These are phyloP conservation scores for Cephalotrichum gorgonifer DNA, from an alignment of 2,329 filamentous ascomycete genomes.

Conservation along the genomic window DNA sequence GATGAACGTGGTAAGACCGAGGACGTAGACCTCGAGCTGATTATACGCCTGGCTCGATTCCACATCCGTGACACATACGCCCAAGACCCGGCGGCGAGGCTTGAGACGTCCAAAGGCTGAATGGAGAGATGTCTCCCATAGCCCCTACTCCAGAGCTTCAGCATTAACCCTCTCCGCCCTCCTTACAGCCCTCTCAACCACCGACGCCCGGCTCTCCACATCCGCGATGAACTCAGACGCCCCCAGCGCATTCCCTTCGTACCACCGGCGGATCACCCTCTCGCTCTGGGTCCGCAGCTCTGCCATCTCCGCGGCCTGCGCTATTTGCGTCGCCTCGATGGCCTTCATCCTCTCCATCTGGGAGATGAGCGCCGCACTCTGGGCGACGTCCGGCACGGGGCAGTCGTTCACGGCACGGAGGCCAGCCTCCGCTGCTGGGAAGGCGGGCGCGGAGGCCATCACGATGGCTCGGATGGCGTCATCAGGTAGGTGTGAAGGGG, in stretches of 20 bases:
- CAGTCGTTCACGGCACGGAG: constrained; percentile 47
- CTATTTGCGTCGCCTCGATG: constrained; percentile 47
- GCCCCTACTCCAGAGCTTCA: constrained; percentile 32
- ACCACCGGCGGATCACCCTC: constrained; percentile 56
- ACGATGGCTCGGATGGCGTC: constrained; percentile 44
- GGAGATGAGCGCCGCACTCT: constrained; percentile 44
- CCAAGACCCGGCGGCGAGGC: no score
- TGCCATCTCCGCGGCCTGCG: constrained; percentile 52
- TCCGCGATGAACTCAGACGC: constrained; percentile 61
- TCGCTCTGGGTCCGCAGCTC: constrained; percentile 56
- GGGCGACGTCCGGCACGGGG: constrained; percentile 43
- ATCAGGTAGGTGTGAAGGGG: constrained; percentile 39
- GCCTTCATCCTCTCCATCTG: constrained; percentile 53
- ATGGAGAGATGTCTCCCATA: constrained; percentile 9
- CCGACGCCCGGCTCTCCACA: constrained; percentile 57
- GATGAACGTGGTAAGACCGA: no score
- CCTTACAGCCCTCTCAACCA: constrained; percentile 54
- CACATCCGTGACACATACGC: no score
- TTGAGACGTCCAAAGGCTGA: no score
- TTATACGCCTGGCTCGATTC: no score
- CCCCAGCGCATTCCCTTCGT: constrained; percentile 59
- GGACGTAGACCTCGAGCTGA: no score
- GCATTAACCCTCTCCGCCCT: constrained; percentile 51
- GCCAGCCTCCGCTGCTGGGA: constrained; percentile 43
- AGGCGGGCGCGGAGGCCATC: constrained; percentile 44